phyloP scores from a whole-genome alignment of 108 stramenopile genomes.

The Asterionellopsis glacialis region DNA sequence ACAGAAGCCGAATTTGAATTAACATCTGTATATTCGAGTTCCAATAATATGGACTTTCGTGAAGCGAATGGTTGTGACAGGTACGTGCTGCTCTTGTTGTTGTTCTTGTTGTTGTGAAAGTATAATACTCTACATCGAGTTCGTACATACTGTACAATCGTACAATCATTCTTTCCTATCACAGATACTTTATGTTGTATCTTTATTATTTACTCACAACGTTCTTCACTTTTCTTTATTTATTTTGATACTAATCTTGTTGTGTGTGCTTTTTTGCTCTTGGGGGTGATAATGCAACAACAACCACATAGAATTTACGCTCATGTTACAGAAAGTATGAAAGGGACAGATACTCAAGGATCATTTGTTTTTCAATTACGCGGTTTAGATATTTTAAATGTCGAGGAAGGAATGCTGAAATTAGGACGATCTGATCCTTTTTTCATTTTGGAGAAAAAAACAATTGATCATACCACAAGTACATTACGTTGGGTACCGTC shows the following conservation, averaged over 20 bases:
- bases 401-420: slow-evolving; percentile 53
- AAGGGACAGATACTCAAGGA: neutral
- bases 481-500: slow-evolving; percentile 39
- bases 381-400: slow-evolving; percentile 58
- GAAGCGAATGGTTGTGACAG: slow-evolving; percentile 13
- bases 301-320: slow-evolving; percentile 3
- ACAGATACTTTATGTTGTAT: too few species aligned
- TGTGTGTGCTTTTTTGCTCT: too few species aligned
- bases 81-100: too few species aligned
- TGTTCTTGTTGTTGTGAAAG: neutral
- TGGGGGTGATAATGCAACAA: neutral
- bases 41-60: slow-evolving; percentile 11
- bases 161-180: too few species aligned
- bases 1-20: slow-evolving; percentile 28
- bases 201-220: too few species aligned
- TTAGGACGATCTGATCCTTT: slow-evolving; percentile 69
- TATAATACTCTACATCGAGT: too few species aligned
- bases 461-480: slow-evolving; percentile 23
- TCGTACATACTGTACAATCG: too few species aligned
- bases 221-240: slow-evolving; percentile 4
- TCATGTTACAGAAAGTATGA: slow-evolving; percentile 6
- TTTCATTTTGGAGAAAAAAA: slow-evolving; percentile 50
- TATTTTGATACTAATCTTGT: neutral
- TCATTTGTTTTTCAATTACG: slow-evolving; percentile 30
- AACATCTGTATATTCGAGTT: slow-evolving; percentile 18